These are phyloP conservation scores for Trichoderma gamsii DNA, from an alignment of 495 filamentous ascomycete genomes.

Conservation along the genomic window DNA sequence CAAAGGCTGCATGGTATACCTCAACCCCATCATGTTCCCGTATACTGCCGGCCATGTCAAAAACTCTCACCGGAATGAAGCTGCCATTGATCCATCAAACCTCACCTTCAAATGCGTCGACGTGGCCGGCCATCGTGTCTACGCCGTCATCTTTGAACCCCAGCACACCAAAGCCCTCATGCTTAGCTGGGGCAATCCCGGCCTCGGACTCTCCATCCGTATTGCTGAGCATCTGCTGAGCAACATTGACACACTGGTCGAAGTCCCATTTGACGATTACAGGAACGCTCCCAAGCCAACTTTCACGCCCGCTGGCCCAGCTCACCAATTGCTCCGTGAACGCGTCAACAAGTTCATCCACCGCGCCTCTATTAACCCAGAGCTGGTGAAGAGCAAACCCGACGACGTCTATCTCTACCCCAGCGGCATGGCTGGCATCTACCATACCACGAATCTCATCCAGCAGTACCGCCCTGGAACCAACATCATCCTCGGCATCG, in stretches of 20 bases:
- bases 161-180: conserved; percentile 24
- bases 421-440: conserved; percentile 45
- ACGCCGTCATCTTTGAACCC: conserved; percentile 31
- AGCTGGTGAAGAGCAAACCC: conserved; percentile 13
- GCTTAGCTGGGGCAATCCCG: conserved; percentile 36
- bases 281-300: conserved; percentile 18
- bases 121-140: conserved; percentile 29
- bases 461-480: conserved; percentile 18
- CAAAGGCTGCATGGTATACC: conserved; percentile 28
- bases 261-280: conserved; percentile 20
- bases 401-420: conserved; percentile 41
- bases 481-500: conserved; percentile 30
- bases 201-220: conserved; percentile 34
- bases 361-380: conserved; percentile 23
- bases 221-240: conserved; percentile 34
- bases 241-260: conserved; percentile 24
- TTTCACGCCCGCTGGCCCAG: conserved; percentile 23
- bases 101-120: conserved; percentile 34
- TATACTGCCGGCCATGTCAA: conserved; percentile 22
- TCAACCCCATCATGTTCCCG: conserved; percentile 23
- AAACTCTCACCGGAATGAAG: conserved; percentile 22
- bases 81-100: conserved; percentile 22
- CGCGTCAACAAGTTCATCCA: conserved; percentile 32
- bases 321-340: conserved; percentile 27
- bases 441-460: conserved; percentile 21